These are phyloP conservation scores for Halophytophthora polymorphica DNA, from an alignment of 352 stramenopile species.

Conservation along the genomic window DNA sequence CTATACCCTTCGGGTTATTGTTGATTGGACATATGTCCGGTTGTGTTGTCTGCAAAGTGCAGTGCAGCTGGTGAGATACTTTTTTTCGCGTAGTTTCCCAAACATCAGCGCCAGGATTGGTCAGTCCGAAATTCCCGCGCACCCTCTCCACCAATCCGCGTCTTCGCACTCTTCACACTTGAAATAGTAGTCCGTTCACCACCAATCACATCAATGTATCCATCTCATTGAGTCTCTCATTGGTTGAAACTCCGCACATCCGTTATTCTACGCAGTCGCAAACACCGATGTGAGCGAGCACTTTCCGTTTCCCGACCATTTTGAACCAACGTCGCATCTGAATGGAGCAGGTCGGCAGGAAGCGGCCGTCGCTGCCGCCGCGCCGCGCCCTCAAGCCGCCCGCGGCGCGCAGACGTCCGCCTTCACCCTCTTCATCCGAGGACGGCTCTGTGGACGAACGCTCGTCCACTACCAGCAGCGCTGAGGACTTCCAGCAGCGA, in stretches of 20 bases:
- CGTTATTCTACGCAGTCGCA: no score
- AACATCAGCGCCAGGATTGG: no score
- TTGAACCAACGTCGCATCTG: neutral
- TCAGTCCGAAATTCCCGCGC: no score
- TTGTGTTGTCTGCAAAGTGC: no score
- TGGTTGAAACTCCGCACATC: neutral
- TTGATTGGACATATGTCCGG: no score
- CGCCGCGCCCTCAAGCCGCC: neutral
- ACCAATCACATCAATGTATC: neutral
- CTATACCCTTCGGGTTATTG: no score
- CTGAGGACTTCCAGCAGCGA: conserved; percentile 13
- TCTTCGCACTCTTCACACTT: no score
- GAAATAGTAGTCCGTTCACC: no score
- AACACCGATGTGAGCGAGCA: neutral
- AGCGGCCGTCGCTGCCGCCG: neutral
- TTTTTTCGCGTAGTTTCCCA: no score
- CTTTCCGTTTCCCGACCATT: neutral
- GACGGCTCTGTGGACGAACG: conserved; percentile 21
- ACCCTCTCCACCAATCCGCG: no score
- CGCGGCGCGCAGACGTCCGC: neutral
- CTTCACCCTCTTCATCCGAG: conserved; percentile 12
- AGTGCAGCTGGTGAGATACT: no score
- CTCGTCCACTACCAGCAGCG: conserved; percentile 9
- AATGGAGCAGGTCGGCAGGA: neutral
- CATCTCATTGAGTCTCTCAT: neutral